Evolutionary conservation across 2,329 filamentous ascomycete genomes (phyloP).

Genomic region (Microascus cirrosus): DNA sequence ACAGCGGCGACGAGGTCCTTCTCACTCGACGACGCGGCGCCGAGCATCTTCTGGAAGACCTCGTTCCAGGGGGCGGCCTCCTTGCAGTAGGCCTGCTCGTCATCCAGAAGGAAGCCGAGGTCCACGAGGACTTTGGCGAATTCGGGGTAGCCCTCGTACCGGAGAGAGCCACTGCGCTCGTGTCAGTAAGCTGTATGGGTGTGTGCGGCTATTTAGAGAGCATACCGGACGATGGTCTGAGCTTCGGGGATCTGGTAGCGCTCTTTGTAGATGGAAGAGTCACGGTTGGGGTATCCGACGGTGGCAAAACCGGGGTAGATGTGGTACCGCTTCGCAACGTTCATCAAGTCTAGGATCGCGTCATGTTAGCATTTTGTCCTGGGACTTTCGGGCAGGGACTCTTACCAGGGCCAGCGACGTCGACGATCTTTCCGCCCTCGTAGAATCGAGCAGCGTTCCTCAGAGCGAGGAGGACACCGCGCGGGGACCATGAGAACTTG

Average conservation of each 20-base stretch:
- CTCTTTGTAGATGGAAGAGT: conserved; percentile 79
- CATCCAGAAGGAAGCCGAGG: conserved; percentile 76
- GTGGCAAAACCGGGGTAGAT: conserved; percentile 76
- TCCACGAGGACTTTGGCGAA: conserved; percentile 83
- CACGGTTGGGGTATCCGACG: conserved; percentile 87
- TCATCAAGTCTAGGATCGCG: conserved; percentile 59
- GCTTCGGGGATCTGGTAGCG: conserved; percentile 55
- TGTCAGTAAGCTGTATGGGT: not conserved
- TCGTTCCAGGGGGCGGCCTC: conserved; percentile 70
- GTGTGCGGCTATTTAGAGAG: not conserved
- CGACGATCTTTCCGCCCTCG: conserved; percentile 64
- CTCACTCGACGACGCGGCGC: conserved; percentile 53
- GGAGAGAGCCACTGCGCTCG: conserved; percentile 48
- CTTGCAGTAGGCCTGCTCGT: conserved; percentile 53
- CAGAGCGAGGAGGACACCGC: conserved; percentile 80
- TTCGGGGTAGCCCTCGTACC: conserved; percentile 83
- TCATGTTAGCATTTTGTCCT: not conserved
- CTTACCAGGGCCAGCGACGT: conserved; percentile 34
- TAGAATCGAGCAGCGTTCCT: conserved; percentile 78
- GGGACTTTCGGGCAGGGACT: conserved; percentile 5
- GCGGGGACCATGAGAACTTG: conserved; percentile 61
- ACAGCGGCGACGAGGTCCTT: conserved; percentile 65
- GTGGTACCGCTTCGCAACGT: conserved; percentile 74
- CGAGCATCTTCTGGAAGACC: conserved; percentile 67
- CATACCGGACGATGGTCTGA: conserved; percentile 66